Evolutionary conservation across 2,329 filamentous ascomycete species (phyloP), one percentile per base, ranked within the genome.

Genomic region (Xenosphaeropsis pyriputrescens): DNA sequence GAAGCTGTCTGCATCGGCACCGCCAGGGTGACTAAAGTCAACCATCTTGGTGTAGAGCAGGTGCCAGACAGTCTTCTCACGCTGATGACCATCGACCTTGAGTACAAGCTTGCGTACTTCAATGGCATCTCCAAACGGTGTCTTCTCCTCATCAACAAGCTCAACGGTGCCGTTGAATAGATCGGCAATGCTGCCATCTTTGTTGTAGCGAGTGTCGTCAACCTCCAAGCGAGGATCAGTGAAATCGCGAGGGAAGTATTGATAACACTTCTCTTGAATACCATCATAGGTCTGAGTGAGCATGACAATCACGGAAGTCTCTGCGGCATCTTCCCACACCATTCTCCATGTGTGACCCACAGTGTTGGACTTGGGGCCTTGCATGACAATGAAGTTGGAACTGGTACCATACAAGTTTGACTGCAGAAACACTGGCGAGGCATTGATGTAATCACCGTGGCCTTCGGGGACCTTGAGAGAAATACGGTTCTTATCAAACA

Each of bases 281-380:
- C 71, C 68, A 58, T 96, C 89, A 52, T 83, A 70, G 18, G 85
- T 89, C 54, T 86, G 85, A 2, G 89, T 98, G 44, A 98, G 72
- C 84, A 96, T 95, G 40, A 96, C 79, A 38, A 96, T 79, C 40
- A 96, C 85, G 1, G 76, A 85, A 2, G 80, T 75, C 34, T 78
- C 75, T 18, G 60, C 59, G n/a, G 53, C 37, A 57, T 93, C 85
- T 51, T 93, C 79, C 55, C 84, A 83, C 29, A 95, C 67, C 91
- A 98, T 98, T 53, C 91, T 84, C 84, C 89, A 98, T 46, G 93
- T 83, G 53, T 93, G 85, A 47, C 78, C 74, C 39, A 80, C 68
- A 13, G 82, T 84, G 18, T 74, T 72, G 42, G 68, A 59, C 51
- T 88, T 94, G 5, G 91, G 91, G 0, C 91, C 91, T 61, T 93